These are phyloP conservation scores for Pestalotiopsis fici DNA, from an alignment of 2,329 filamentous ascomycete species.

Conservation along the genomic window DNA sequence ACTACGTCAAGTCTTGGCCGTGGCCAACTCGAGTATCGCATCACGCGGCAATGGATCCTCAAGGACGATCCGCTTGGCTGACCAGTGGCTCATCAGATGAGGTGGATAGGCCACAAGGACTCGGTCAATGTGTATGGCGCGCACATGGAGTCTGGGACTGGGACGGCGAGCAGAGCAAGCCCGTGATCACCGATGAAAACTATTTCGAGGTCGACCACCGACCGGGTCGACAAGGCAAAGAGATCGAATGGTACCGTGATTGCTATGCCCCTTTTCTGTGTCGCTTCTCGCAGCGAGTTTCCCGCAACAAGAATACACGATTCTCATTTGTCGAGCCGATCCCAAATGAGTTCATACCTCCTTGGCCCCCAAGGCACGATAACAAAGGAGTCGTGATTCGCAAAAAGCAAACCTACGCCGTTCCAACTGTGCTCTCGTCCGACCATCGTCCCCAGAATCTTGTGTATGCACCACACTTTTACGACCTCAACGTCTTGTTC, in stretches of 20 bases:
- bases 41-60: slow-evolving; percentile 34
- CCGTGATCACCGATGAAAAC: slow-evolving; percentile 26
- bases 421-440: slow-evolving; percentile 24
- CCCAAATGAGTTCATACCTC: slow-evolving; percentile 41
- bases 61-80: slow-evolving; percentile 35
- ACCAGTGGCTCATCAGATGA: neutral
- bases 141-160: slow-evolving; percentile 39
- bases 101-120: slow-evolving; percentile 23
- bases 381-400: neutral
- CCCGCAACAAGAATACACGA: slow-evolving; percentile 25
- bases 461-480: slow-evolving; percentile 44
- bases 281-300: slow-evolving; percentile 34
- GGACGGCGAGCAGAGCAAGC: slow-evolving; percentile 28
- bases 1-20: slow-evolving; percentile 43
- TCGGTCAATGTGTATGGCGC: slow-evolving; percentile 38
- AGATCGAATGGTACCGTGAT: slow-evolving; percentile 42
- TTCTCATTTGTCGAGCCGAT: slow-evolving; percentile 42
- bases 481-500: slow-evolving; percentile 42
- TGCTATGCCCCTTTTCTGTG: slow-evolving; percentile 41
- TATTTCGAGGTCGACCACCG: slow-evolving; percentile 41
- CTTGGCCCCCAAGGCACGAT: slow-evolving; percentile 26
- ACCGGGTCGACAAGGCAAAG: slow-evolving; percentile 32
- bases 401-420: slow-evolving; percentile 24
- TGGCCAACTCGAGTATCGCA: slow-evolving; percentile 38
- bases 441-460: slow-evolving; percentile 30